phyloP scores from a whole-genome alignment of 2,329 filamentous ascomycete genomes.

The Colletotrichum incanum region DNA sequence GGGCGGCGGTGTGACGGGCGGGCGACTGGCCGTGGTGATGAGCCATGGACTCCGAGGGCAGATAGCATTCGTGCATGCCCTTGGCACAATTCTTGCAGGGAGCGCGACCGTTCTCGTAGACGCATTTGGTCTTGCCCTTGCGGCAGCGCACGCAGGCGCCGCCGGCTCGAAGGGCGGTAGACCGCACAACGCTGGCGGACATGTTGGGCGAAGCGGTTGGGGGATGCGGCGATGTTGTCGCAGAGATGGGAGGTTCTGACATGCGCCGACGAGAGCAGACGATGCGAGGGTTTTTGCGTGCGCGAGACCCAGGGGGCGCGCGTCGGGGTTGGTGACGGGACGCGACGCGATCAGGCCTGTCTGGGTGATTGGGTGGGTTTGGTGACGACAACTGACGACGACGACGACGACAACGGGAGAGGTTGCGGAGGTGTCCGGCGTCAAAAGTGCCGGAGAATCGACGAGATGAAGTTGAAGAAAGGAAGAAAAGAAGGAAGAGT shows the following conservation, averaged over 20 bases:
- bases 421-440: conserved; percentile 18
- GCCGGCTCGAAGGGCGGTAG: conserved; percentile 73
- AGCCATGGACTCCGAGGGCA: conserved; percentile 73
- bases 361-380: not conserved
- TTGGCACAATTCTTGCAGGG: conserved; percentile 76
- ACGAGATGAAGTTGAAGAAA: conserved; percentile 25
- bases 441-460: conserved; percentile 10
- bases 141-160: conserved; percentile 75
- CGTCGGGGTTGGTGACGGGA: conserved; percentile 7
- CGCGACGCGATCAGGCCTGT: conserved; percentile 33
- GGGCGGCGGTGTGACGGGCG: conserved; percentile 63
- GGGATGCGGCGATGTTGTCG: conserved; percentile 5
- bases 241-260: conserved; percentile 1
- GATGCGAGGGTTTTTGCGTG: not conserved
- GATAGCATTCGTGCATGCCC: conserved; percentile 75
- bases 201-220: conserved; percentile 50
- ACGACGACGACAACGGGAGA: not conserved
- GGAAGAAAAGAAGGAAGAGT: conserved; percentile 29
- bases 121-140: conserved; percentile 76
- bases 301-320: not conserved
- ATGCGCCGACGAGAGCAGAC: conserved; percentile 17
- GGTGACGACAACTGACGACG: not conserved
- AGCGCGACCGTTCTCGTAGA: conserved; percentile 75
- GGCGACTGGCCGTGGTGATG: conserved; percentile 74
- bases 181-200: conserved; percentile 66